phyloP scores from a whole-genome alignment of 2,329 filamentous ascomycete species.

The Cercospora brassicicola region DNA sequence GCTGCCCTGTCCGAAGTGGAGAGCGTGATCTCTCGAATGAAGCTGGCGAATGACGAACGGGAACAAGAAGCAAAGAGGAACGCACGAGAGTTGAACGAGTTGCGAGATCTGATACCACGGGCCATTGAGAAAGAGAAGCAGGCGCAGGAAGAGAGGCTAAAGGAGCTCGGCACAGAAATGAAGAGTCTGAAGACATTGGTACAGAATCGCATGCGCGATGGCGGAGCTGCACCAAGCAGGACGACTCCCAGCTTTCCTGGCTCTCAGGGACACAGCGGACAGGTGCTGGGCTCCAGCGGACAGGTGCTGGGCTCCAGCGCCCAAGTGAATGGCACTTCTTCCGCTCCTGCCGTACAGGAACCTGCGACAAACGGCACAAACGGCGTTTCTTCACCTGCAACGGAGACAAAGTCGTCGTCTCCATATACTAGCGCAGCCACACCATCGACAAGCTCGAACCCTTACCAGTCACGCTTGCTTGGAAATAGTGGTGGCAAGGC shows the following conservation, averaged over 20 bases:
- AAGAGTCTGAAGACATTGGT: slow-evolving; percentile 91
- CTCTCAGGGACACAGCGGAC: slow-evolving; percentile 21
- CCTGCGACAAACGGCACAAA: slow-evolving; percentile 28
- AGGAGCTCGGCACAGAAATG: slow-evolving; percentile 82
- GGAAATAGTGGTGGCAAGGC: slow-evolving; percentile 37
- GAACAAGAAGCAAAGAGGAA: slow-evolving; percentile 86
- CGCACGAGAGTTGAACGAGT: slow-evolving; percentile 77
- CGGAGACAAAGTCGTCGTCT: slow-evolving; percentile 21
- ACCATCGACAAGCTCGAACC: slow-evolving; percentile 22
- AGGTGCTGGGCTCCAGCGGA: slow-evolving; percentile 24
- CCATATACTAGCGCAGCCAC: slow-evolving; percentile 26
- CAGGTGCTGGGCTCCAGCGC: slow-evolving; percentile 28
- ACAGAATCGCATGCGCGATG: slow-evolving; percentile 56
- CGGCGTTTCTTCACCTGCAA: slow-evolving; percentile 10
- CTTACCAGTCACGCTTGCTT: slow-evolving; percentile 32
- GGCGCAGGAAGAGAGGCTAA: slow-evolving; percentile 73
- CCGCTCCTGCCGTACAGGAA: slow-evolving; percentile 13
- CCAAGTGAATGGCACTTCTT: slow-evolving; percentile 16
- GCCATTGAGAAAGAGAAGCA: slow-evolving; percentile 87
- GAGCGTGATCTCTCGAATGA: slow-evolving; percentile 75
- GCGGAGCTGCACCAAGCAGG: slow-evolving; percentile 21
- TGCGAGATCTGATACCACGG: slow-evolving; percentile 84
- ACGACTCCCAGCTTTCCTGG: slow-evolving; percentile 29
- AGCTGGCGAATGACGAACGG: slow-evolving; percentile 73
- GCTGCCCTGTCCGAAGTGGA: slow-evolving; percentile 80